A percentile compares a stretch with the other conserved stretches of the same genome.
Evolutionary conservation across 2,329 filamentous ascomycete genomes (phyloP).

Genomic region (Fusarium torulosum): DNA sequence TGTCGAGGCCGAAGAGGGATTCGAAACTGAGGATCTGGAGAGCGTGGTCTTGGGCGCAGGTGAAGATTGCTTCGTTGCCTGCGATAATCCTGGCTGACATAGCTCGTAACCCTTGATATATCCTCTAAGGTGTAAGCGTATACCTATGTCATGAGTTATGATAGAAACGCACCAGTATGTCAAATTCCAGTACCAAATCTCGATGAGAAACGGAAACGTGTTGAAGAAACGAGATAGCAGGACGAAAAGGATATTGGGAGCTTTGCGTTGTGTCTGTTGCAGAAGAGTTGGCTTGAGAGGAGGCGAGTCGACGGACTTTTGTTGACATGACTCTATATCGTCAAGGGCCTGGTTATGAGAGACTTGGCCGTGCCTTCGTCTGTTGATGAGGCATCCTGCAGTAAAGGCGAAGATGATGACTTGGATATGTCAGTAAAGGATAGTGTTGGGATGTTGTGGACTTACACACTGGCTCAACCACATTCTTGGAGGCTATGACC

Average conservation of each 20-base stretch:
- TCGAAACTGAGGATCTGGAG: slow-evolving; percentile 57
- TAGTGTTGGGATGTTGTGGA: background rate
- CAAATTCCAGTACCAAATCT: slow-evolving; percentile 56
- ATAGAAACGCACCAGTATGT: slow-evolving; percentile 50
- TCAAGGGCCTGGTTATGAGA: slow-evolving; percentile 12
- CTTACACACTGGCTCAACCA: slow-evolving; percentile 37
- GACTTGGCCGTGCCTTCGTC: slow-evolving; percentile 20
- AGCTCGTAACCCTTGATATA: slow-evolving; percentile 60
- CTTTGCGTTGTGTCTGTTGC: slow-evolving; percentile 27
- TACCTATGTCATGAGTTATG: too few species aligned
- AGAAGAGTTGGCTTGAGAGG: slow-evolving; percentile 41
- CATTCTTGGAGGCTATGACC: slow-evolving; percentile 9
- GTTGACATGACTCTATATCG: slow-evolving; percentile 37
- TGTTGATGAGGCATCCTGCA: slow-evolving; percentile 45
- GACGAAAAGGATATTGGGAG: slow-evolving; percentile 43
- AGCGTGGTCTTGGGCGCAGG: slow-evolving; percentile 56
- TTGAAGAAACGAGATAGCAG: slow-evolving; percentile 50
- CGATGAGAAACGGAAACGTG: slow-evolving; percentile 51
- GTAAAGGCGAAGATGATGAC: slow-evolving; percentile 44
- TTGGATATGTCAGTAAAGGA: background rate
- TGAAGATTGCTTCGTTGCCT: slow-evolving; percentile 55
- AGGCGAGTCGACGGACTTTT: slow-evolving; percentile 32
- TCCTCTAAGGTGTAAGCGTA: slow-evolving; percentile 39
- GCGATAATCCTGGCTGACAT: slow-evolving; percentile 57
- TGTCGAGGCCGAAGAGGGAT: slow-evolving; percentile 52